Percentiles rank a stretch among this genome's conserved stretches.
phyloP scores from a whole-genome alignment of 2,329 filamentous ascomycete genomes.

The Chrysoporthe deuterocubensis region DNA sequence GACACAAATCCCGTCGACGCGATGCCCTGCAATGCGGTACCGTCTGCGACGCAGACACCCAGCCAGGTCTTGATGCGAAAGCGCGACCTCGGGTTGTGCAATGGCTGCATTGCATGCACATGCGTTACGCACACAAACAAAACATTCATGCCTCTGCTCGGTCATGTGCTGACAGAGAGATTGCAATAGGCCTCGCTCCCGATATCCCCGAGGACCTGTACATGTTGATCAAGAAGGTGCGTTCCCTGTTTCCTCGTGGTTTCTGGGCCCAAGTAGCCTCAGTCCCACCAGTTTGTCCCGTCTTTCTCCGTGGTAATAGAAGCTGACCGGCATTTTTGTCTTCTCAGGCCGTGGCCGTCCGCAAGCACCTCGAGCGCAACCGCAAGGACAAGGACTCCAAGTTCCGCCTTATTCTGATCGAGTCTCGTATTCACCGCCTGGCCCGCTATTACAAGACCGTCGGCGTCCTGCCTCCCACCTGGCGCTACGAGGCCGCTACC shows the following conservation, averaged over 20 bases:
- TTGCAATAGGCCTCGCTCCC: slow-evolving; percentile 89
- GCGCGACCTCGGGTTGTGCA: slow-evolving; percentile 23
- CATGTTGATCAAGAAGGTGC: slow-evolving; percentile 99
- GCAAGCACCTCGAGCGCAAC: slow-evolving; percentile 99
- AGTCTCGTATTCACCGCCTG: slow-evolving; percentile 99
- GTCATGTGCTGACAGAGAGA: slow-evolving; percentile 93
- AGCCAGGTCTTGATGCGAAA: slow-evolving; percentile 36
- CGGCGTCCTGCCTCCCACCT: slow-evolving; percentile 83
- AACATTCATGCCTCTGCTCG: slow-evolving; percentile 76
- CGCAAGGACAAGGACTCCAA: slow-evolving; percentile 99
- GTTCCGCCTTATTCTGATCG: slow-evolving; percentile 99
- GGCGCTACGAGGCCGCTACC: slow-evolving; percentile 98
- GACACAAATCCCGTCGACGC: not conserved
- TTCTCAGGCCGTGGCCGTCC: slow-evolving; percentile 86
- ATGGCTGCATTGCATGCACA: not conserved
- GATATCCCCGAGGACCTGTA: slow-evolving; percentile 99
- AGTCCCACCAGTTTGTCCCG: not conserved
- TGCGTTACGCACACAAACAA: slow-evolving; percentile 27
- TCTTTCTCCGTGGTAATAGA: not conserved
- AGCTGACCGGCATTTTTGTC: slow-evolving; percentile 27
- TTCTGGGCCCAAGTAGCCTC: not conserved
- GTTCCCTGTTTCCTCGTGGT: slow-evolving; percentile 25
- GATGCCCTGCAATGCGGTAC: slow-evolving; percentile 15
- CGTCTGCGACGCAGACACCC: slow-evolving; percentile 22
- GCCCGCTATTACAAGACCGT: slow-evolving; percentile 99